Conservation (phyloP, 2,329 filamentous ascomycete genomes). For the Trichoderma sp. region DNA sequence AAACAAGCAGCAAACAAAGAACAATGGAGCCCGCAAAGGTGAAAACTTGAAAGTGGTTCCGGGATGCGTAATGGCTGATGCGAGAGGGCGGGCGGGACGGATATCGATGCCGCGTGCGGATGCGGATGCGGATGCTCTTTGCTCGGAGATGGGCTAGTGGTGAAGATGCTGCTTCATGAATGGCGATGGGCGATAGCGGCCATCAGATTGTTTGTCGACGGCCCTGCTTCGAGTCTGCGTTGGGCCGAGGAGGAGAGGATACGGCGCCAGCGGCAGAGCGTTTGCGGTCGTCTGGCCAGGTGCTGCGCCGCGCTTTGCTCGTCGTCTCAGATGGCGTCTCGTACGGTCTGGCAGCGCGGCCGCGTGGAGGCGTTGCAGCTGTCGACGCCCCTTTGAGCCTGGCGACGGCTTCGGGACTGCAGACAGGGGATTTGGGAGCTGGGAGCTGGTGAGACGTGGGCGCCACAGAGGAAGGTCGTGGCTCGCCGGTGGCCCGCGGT, state of each 20-base stretch:
- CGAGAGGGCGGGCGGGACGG: neutral
- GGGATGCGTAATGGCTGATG: neutral
- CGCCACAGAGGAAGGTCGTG: neutral
- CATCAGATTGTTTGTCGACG: neutral
- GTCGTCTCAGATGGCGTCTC: constrained; percentile 8
- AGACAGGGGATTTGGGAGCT: constrained; percentile 1
- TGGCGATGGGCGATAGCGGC: constrained; percentile 4
- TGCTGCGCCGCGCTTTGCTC: constrained; percentile 8
- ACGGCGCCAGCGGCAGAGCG: neutral
- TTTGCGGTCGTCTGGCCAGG: neutral
- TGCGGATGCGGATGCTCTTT: neutral
- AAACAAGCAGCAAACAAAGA: neutral
- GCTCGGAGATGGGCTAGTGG: neutral
- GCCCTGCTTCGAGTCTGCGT: neutral
- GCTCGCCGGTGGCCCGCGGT: constrained; percentile 5
- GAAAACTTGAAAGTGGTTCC: neutral
- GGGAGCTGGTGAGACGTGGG: constrained; percentile 1
- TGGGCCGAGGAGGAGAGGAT: neutral
- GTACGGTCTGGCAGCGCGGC: neutral
- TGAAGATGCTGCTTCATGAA: constrained; percentile 17
- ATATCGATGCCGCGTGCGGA: neutral
- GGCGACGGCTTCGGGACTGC: neutral
- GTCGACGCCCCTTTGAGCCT: constrained; percentile 22
- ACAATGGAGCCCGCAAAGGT: neutral
- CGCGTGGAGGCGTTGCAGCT: constrained; percentile 1